Conservation (phyloP, 2,329 filamentous ascomycete genomes). For the Penicillium sp. region DNA sequence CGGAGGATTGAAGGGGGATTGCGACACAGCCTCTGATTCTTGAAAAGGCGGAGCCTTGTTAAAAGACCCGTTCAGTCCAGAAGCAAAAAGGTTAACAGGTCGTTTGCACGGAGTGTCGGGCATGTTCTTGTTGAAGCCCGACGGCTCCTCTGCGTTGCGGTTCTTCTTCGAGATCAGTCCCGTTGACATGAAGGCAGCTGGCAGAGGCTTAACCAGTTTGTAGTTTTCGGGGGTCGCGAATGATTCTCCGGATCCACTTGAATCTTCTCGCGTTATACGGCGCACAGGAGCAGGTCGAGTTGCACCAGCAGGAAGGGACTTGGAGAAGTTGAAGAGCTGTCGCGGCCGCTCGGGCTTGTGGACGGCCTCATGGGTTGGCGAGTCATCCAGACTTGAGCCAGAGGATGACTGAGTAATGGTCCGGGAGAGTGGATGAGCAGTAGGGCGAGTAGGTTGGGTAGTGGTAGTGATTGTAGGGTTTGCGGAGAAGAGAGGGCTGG, state of each 20-base stretch:
- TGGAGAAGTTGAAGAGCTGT: conserved; percentile 63
- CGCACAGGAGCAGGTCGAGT: conserved; percentile 49
- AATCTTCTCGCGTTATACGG: conserved; percentile 51
- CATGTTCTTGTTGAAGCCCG: conserved; percentile 64
- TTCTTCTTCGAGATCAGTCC: conserved; percentile 95
- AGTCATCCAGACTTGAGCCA: conserved; percentile 75
- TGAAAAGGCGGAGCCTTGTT: conserved; percentile 60
- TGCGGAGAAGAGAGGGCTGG: conserved; percentile 42
- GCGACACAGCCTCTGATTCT: conserved; percentile 75
- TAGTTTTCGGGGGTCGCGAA: conserved; percentile 76
- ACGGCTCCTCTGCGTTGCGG: conserved; percentile 70
- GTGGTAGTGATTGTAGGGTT: conserved; percentile 15
- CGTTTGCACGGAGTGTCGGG: conserved; percentile 98
- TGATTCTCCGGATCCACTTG: conserved; percentile 48
- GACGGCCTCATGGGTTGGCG: conserved; percentile 62
- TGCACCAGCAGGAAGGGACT: conserved; percentile 71
- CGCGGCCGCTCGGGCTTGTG: conserved; percentile 57
- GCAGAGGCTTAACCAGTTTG: conserved; percentile 73
- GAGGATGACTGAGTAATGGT: conserved; percentile 86
- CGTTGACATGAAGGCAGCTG: conserved; percentile 89
- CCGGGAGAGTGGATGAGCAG: conserved; percentile 78
- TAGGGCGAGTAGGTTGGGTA: conserved; percentile 44
- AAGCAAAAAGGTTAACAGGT: conserved; percentile 67
- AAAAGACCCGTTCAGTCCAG: conserved; percentile 57
- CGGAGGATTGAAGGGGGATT: conserved; percentile 74